Evolutionary conservation across 192 early-diverging fungal genomes (phyloP).

Genomic region (Backusella tarrabulga): DNA sequence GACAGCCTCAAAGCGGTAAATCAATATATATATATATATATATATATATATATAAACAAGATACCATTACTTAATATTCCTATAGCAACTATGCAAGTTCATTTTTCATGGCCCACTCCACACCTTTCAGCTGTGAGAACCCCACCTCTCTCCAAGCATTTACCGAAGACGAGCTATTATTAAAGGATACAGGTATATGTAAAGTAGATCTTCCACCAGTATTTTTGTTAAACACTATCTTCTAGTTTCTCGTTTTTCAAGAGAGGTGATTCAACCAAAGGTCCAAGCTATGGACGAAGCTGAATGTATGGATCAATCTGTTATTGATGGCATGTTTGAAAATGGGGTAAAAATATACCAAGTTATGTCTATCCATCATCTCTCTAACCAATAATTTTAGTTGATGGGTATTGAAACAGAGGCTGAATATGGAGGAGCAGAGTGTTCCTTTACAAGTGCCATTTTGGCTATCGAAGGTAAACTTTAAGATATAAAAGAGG

Average conservation of each 20-base stretch:
- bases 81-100: background rate
- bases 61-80: background rate
- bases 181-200: conserved; percentile 71
- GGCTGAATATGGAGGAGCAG: conserved; percentile 77
- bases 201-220: no score
- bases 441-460: conserved; percentile 75
- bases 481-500: background rate
- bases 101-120: background rate
- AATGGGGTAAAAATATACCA: conserved; percentile 54
- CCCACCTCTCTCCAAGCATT: conserved; percentile 73
- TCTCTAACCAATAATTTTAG: background rate
- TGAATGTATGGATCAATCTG: conserved; percentile 73
- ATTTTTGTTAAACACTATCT: background rate
- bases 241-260: conserved; percentile 77
- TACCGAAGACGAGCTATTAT: conserved; percentile 85
- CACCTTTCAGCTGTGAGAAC: conserved; percentile 11
- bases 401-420: conserved; percentile 72
- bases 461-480: conserved; percentile 79
- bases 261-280: conserved; percentile 74
- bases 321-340: conserved; percentile 84
- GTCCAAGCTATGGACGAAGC: conserved; percentile 89
- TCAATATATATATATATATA: no score
- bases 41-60: background rate
- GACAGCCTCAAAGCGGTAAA: background rate
- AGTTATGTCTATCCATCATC: background rate